Evolutionary conservation across 163 green algal species (phyloP), one percentile per base, ranked within the genome.

Genomic region (Volvox carteri): DNA sequence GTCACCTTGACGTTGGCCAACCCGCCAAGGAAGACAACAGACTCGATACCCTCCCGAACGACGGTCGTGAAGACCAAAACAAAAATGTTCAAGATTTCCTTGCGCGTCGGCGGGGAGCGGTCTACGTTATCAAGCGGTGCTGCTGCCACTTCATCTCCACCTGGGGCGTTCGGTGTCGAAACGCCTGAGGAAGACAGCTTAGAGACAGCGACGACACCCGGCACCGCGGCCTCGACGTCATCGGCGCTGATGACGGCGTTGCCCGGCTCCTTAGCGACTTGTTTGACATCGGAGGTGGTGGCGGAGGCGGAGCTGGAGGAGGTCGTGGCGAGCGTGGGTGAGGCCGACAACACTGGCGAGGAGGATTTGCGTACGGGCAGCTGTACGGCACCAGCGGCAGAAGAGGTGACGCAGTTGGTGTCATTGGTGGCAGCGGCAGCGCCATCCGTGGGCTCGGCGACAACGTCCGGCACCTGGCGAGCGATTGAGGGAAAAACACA

Each of bases 11-110:
- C 85, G 52, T 94, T 91, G 78, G 91, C 91, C 1, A 96, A 90
- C 37, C 93, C 93, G 56, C 91, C 90, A 39, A 96, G 84, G 92
- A 96, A 96, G 39, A 96, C 77, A 23, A 95, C 76, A 0, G 67
- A 78, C 85, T 96, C 93, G 19, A 96, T 92, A 75, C 93, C 93
- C 86, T 95, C 92, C 7, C 91, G 78, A 23, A 93, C 56, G 18
- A 95, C 91, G 0, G 92, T 91, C 50, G 85, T 86, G 67, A 90
- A 91, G 7, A 91, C 92, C 16, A 95, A 85, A 11, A 95, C 35
- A 12, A 87, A 93, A 37, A 93, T 92, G 39, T 88, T 87, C 39
- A 52, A 33, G 7, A 8, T 46, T 72, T 89, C 84, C 54, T 65
- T 46, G 37, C 84, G 72, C 5, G 84, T 84, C 37, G 84, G 18